These are phyloP conservation scores for Phytophthora constricta DNA, from an alignment of 352 stramenopile species.

Conservation along the genomic window DNA sequence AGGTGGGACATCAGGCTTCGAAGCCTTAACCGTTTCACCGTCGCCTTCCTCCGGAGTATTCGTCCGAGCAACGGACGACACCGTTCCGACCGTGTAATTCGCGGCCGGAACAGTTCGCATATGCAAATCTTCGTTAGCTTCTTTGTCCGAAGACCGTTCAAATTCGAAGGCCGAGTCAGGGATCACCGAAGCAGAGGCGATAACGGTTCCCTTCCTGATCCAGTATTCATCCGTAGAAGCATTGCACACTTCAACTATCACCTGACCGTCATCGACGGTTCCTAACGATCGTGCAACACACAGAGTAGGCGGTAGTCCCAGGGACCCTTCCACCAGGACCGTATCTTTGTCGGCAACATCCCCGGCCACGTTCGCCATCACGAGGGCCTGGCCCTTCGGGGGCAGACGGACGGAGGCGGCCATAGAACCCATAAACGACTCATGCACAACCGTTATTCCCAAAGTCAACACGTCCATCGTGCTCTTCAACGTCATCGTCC, in stretches of 20 bases:
- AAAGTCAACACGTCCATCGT: neutral
- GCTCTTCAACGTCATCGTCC: conserved; percentile 3
- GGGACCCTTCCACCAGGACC: conserved; percentile 3
- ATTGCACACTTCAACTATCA: conserved; percentile 10
- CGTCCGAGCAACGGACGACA: neutral
- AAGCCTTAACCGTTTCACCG: neutral
- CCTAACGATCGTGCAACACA: conserved; percentile 1
- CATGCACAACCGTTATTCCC: neutral
- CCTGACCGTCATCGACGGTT: neutral
- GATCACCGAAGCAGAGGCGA: neutral
- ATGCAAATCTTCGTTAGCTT: neutral
- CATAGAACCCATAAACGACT: neutral
- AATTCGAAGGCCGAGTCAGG: conserved; percentile 2
- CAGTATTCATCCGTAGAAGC: conserved; percentile 1
- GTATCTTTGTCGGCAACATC: neutral
- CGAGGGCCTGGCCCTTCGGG: neutral
- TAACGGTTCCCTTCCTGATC: neutral
- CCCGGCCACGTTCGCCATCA: neutral
- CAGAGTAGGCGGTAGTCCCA: neutral
- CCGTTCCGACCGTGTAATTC: too few species aligned
- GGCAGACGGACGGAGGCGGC: neutral
- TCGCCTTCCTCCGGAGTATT: neutral
- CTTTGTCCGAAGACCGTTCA: neutral
- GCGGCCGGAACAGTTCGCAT: too few species aligned
- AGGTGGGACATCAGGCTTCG: neutral